Evolutionary conservation across 2,329 filamentous ascomycete genomes (phyloP), one percentile per base, ranked within the genome.

Genomic region (Colletotrichum siamense): DNA sequence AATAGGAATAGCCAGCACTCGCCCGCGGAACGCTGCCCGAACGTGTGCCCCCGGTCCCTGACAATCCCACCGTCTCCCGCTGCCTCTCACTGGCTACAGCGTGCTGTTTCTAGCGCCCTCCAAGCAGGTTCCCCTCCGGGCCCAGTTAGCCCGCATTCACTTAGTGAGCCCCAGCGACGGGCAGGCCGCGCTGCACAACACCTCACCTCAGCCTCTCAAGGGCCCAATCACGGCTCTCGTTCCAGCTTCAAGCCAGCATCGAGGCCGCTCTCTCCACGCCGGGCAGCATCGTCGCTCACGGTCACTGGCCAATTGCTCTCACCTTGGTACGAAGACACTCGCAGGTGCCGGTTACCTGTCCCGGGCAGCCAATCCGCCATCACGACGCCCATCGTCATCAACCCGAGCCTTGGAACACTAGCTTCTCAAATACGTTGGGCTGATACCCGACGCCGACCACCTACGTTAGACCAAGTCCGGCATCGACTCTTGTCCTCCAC

Each of bases 1-100:
- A 80, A 82, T 82, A 82, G 78, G 74, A 61, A 49, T 49, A 32
- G 39, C 28, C 44, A 52, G 44, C 44, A 52, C 44, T 52, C 44
- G 44, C 26, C 57, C 70, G 70, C 73, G 73, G 73, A 76, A 76
- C 73, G 34, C 36, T 52, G 70, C 57, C 69, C 73, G 73, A 68
- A 76, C 69, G 62, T 36, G 61, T 67, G 39, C 44, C 73, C 73
- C 74, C 39, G 74, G 74, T 71, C 59, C 67, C 67, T 74, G 57
- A 26, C 44, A 28, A 61, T 15, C 52, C 4, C 22, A 44, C 63
- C 30, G 26, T 55, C 64, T 36, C 57, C 32, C 44, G 22, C 44
- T 5, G 32, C 24, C 64, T 64, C 55, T 69, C 16, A 76, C 74
- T 76, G 74, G 74, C 70, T 69, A 59, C 59, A 36, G 64, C 24